Evolutionary conservation across 1,284 basidiomycete species (phyloP), one percentile per base, ranked within the genome.

Genomic region (Sphaerobolus stellatus): DNA sequence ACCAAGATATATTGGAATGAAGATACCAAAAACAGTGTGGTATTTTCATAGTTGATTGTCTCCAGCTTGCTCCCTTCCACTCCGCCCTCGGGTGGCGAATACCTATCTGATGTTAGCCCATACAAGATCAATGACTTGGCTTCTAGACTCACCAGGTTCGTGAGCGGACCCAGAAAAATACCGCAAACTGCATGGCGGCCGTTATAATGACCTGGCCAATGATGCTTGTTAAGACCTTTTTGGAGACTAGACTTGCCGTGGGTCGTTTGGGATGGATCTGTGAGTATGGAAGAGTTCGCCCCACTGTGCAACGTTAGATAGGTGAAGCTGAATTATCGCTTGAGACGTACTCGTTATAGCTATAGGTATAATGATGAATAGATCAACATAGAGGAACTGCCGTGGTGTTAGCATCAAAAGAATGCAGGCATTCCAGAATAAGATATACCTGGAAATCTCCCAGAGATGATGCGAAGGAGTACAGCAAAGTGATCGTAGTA

Each of bases 1-100:
- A 98, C 92, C 38, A 98, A 78, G 62, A 99, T 92, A 71, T 99
- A 99, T 74, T 99, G 97, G 83, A 98, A 99, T 59, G 92, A 96
- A 3, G 95, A 98, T 48, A 98, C 80, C 62, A 98, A 74, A 75
- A 99, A 99, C 54, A 99, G 72, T 7, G 83, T 83, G 7, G 96
- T 89, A 71, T 99, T 99, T 70, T 99, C 97, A 62, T 83, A 95
- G 68, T 97, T 99, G 52, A 76, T 83, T n/a, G 92, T 88, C 61
- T 95, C 84, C 52, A 99, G 79, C 65, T 94, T 84, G 68, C 90
- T 83, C 49, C 82, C 84, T 55, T 84, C 78, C 18, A 69, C 73
- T 34, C 77, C 74, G 2, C 88, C 84, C 34, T 83, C 73, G n/a
- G 85, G 83, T 11, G 85, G 79, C 38, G 70, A 74, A 65, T 92